Evolutionary conservation across 345 rosid species (phyloP), one percentile per base, ranked within the genome.

Genomic region (Arabis hirsuta): DNA sequence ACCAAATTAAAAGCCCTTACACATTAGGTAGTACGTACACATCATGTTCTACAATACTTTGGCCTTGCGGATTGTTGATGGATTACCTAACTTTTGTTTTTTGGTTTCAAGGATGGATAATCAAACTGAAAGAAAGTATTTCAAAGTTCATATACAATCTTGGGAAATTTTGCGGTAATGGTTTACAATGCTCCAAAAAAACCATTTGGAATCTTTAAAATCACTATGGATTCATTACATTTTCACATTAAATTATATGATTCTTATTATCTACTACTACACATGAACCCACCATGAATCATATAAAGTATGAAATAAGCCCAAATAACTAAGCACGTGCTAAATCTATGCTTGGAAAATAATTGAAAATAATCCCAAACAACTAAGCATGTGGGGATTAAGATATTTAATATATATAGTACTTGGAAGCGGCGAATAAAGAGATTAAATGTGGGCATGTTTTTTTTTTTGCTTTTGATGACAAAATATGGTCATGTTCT

Each of bases 381-480:
- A 60, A 26, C 19, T 29, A 29, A 27, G 60, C 55, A 62, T 72
- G 69, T 43, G 69, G 22, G 54, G 44, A 62, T 14, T 9, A 52
- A 27, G 14, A 61, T 26, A 50, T 58, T 10, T n/a, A 16, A 67
- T 43, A 62, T 61, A 71, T 36, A 16, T 5, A 36, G 11, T 36
- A 27, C 3, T 61, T 71, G 50, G 70, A 72, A 63, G 76, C 31
- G 64, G 64, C 76, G 70, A 54, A 64, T 64, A 46, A 55, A 55
- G 46, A 64, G 77, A 73, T 64, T 46, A 53, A 53, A 62, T 53
- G 55, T 72, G 69, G 29, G 39, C 69, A 53, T 62, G 69, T 55
- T 20, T 53, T 54, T 61, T 71, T 27, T 58, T 27, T 39, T 12
- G 4, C 31, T 9, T 27, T 9, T 42, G 3, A 29, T 54, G 1